phyloP scores from a whole-genome alignment of 441 rosid genomes.

The Brassica hybrid region DNA sequence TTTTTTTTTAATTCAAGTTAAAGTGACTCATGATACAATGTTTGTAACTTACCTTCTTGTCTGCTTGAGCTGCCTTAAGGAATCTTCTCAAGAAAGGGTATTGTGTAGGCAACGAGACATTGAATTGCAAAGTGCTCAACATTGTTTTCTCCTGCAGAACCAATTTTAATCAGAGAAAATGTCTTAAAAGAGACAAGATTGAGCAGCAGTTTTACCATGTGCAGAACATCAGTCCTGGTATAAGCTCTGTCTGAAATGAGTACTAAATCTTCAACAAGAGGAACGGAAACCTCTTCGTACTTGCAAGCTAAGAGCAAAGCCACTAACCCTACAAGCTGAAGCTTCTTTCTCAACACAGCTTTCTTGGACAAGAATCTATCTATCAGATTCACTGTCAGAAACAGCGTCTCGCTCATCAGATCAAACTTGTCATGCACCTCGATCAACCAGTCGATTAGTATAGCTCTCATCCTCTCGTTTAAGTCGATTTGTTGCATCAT shows the following conservation, averaged over 20 bases:
- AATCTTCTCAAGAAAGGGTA: slow-evolving; percentile 85
- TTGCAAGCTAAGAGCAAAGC: slow-evolving; percentile 93
- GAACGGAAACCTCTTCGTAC: slow-evolving; percentile 90
- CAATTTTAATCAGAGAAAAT: background rate
- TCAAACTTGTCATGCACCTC: slow-evolving; percentile 96
- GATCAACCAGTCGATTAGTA: slow-evolving; percentile 91
- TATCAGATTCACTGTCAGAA: slow-evolving; percentile 76
- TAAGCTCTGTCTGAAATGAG: slow-evolving; percentile 88
- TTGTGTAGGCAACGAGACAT: slow-evolving; percentile 84
- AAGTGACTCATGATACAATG: too few relatives aligned
- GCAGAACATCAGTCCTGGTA: slow-evolving; percentile 51
- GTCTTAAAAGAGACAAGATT: background rate
- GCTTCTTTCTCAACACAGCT: slow-evolving; percentile 72
- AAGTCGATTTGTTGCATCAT: slow-evolving; percentile 74
- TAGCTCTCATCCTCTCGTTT: slow-evolving; percentile 84
- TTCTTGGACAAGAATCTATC: slow-evolving; percentile 81
- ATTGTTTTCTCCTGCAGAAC: slow-evolving; percentile 60
- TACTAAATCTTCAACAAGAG: slow-evolving; percentile 75
- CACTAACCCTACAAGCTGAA: slow-evolving; percentile 84
- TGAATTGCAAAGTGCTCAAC: slow-evolving; percentile 74
- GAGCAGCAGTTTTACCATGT: background rate
- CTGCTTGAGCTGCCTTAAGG: slow-evolving; percentile 88
- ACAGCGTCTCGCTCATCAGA: slow-evolving; percentile 80
- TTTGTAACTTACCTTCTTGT: slow-evolving; percentile 81
- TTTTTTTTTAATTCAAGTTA: too few relatives aligned